Percentiles rank a stretch among this genome's conserved stretches.
Conservation (phyloP, 2,329 filamentous ascomycete species). For the Calonectria hongkongensis region DNA sequence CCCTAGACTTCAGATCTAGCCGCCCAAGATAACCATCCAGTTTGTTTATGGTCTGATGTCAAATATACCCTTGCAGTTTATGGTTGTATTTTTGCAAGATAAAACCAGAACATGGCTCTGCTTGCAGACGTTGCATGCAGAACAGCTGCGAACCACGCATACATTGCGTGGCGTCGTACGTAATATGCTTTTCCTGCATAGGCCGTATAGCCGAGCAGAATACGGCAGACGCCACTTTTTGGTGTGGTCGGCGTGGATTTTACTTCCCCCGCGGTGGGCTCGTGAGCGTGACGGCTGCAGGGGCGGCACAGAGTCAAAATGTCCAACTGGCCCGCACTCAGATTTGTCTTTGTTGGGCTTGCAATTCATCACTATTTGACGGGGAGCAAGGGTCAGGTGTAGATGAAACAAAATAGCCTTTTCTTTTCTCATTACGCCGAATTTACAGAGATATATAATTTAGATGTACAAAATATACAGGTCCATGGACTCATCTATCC, state of each 20-base stretch:
- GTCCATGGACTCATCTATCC: background rate
- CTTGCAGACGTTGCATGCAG: background rate
- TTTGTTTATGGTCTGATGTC: background rate
- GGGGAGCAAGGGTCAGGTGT: background rate
- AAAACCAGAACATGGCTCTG: background rate
- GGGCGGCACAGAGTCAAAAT: background rate
- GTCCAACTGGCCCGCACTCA: background rate
- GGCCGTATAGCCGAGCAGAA: conserved; percentile 7
- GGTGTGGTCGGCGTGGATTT: background rate
- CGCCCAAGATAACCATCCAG: too few species aligned
- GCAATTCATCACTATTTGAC: background rate
- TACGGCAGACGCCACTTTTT: background rate
- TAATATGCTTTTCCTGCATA: conserved; percentile 4
- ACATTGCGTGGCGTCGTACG: conserved; percentile 21
- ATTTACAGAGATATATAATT: background rate
- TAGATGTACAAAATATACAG: background rate
- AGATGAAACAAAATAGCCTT: background rate
- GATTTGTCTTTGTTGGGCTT: too few species aligned
- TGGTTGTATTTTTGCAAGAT: background rate
- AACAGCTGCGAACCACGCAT: background rate
- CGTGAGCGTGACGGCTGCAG: background rate
- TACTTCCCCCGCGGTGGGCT: background rate
- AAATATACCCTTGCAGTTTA: background rate
- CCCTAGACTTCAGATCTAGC: background rate
- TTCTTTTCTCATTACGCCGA: background rate